phyloP scores from a whole-genome alignment of 2,329 filamentous ascomycete genomes.

The Zasmidium angulare region DNA sequence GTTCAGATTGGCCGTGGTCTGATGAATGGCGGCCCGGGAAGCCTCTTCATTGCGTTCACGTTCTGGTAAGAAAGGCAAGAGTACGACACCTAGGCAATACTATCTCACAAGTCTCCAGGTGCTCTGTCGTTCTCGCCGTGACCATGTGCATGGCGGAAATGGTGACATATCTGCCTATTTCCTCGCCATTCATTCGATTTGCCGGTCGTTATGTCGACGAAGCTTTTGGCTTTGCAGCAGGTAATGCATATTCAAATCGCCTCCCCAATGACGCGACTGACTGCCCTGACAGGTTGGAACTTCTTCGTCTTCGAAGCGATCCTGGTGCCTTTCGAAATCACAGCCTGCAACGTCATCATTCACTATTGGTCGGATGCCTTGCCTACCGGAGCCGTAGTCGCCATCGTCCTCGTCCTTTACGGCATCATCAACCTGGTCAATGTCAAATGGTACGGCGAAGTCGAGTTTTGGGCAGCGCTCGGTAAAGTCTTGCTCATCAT shows the following conservation, averaged over 20 bases:
- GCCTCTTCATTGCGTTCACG: conserved; percentile 47
- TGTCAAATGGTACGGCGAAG: conserved; percentile 73
- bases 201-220: conserved; percentile 74
- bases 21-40: conserved; percentile 48
- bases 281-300: conserved; percentile 22
- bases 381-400: conserved; percentile 61
- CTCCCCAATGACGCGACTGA: background rate
- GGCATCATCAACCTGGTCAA: conserved; percentile 68
- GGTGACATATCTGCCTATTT: conserved; percentile 74
- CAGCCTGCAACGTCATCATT: conserved; percentile 62
- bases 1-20: conserved; percentile 48
- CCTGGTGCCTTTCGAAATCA: conserved; percentile 32
- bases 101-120: conserved; percentile 11
- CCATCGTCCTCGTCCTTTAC: conserved; percentile 58
- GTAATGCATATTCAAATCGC: background rate
- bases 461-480: conserved; percentile 65
- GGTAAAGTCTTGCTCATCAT: conserved; percentile 67
- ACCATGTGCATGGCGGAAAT: conserved; percentile 64
- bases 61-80: conserved; percentile 36
- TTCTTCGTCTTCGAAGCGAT: conserved; percentile 33
- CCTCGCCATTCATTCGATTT: conserved; percentile 75
- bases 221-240: conserved; percentile 56
- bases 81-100: background rate
- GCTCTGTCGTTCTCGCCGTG: conserved; percentile 24
- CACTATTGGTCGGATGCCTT: conserved; percentile 53